Evolutionary conservation across 164 flowering plant genomes (phyloP).

Genomic region (Annona cherimola): DNA sequence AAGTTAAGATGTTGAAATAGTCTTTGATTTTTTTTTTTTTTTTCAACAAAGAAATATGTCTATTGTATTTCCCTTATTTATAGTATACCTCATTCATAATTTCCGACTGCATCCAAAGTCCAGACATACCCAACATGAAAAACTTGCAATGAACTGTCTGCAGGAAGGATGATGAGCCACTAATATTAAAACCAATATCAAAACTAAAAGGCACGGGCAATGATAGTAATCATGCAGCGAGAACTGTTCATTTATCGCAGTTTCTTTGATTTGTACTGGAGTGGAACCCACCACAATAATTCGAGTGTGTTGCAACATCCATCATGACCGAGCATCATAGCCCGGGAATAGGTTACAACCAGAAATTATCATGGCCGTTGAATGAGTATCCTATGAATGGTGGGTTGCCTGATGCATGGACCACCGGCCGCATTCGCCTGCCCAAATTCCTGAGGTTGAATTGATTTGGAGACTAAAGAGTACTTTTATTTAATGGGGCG

Average conservation of each 20-base stretch:
- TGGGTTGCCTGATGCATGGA: background rate
- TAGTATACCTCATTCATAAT: too few relatives aligned
- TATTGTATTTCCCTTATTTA: too few relatives aligned
- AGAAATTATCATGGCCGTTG: background rate
- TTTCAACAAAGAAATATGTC: too few relatives aligned
- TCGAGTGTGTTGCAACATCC: background rate
- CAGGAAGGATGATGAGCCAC: too few relatives aligned
- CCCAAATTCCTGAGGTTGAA: background rate
- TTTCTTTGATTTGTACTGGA: background rate
- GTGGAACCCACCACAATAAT: background rate
- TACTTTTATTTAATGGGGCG: background rate
- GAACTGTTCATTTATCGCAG: background rate
- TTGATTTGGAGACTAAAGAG: background rate
- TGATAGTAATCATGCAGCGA: background rate
- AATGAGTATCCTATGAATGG: background rate
- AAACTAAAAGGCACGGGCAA: background rate
- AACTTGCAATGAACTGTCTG: too few relatives aligned
- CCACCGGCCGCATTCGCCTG: background rate
- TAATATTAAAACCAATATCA: background rate
- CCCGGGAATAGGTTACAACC: background rate
- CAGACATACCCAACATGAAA: too few relatives aligned
- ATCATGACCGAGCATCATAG: background rate
- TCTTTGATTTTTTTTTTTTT: too few relatives aligned
- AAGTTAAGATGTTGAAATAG: too few relatives aligned
- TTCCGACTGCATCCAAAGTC: too few relatives aligned